Conservation (phyloP, 192 early-diverging fungal species). For the Jimgerdemannia lactiflua region DNA sequence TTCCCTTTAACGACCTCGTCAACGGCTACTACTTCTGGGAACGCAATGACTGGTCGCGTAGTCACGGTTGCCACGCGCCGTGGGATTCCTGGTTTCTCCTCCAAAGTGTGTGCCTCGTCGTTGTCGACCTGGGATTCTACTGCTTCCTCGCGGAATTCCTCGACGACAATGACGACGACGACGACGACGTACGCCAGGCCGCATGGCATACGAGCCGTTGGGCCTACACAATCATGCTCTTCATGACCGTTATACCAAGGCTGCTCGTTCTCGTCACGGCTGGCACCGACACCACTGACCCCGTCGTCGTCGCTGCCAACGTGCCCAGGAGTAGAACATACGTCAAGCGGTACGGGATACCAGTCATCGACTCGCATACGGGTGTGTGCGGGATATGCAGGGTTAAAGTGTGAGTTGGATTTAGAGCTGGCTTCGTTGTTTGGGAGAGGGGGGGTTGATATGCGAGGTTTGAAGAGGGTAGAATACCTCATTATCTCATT, state of each 20-base stretch:
- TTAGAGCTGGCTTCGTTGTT: too few relatives aligned
- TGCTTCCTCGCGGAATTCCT: conserved; percentile 17
- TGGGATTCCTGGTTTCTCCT: conserved; percentile 18
- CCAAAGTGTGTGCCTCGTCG: conserved; percentile 17
- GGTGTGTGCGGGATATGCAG: conserved; percentile 32
- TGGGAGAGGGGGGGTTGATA: too few relatives aligned
- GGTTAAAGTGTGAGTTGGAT: conserved; percentile 32
- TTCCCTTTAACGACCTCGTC: neutral
- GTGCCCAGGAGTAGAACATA: conserved; percentile 24
- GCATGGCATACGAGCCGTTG: conserved; percentile 8
- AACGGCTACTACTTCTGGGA: conserved; percentile 11
- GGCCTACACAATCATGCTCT: conserved; percentile 29
- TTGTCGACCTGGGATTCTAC: conserved; percentile 20
- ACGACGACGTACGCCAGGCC: neutral
- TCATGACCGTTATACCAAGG: conserved; percentile 21
- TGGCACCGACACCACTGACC: conserved; percentile 23
- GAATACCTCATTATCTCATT: too few relatives aligned
- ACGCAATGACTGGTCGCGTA: conserved; percentile 25
- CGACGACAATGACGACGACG: neutral
- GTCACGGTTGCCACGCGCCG: conserved; percentile 23
- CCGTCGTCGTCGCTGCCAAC: conserved; percentile 6
- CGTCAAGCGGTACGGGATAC: conserved; percentile 21
- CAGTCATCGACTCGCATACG: conserved; percentile 29
- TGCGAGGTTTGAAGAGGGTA: too few relatives aligned
- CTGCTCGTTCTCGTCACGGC: conserved; percentile 24